Evolutionary conservation across 2,329 filamentous ascomycete genomes (phyloP).

Genomic region (Aspergillus hiratsukae): DNA sequence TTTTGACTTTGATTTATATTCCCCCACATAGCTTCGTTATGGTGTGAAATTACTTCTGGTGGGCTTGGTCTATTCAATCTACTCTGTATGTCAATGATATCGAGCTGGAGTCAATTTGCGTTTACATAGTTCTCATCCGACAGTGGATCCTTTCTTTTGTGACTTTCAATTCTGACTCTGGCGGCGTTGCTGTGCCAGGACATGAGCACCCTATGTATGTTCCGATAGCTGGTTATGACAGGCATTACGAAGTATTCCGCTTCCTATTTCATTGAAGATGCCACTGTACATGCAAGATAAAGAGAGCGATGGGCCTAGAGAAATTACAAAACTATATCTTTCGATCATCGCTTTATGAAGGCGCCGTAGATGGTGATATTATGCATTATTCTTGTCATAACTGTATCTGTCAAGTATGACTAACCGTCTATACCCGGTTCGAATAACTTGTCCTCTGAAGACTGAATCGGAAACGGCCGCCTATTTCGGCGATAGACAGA

Average conservation of each 20-base stretch:
- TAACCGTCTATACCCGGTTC: constrained; percentile 35
- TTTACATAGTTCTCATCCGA: not conserved
- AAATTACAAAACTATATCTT: not conserved
- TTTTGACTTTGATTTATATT: not conserved
- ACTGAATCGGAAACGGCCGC: constrained; percentile 18
- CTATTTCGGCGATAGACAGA: constrained; percentile 19
- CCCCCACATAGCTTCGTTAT: not conserved
- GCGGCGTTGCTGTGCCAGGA: not conserved
- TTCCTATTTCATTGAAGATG: not conserved
- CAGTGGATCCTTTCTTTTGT: not conserved
- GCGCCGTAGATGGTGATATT: not conserved
- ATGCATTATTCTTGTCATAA: constrained; percentile 14
- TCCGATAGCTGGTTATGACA: not conserved
- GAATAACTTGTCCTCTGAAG: constrained; percentile 27
- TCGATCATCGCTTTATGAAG: not conserved
- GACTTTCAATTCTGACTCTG: not conserved
- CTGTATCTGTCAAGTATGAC: constrained; percentile 16
- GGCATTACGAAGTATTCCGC: not conserved
- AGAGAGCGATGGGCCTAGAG: not conserved
- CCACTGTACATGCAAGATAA: not conserved
- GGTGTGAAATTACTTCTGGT: not conserved
- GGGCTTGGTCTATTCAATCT: not conserved
- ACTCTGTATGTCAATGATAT: not conserved
- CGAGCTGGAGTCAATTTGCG: not conserved
- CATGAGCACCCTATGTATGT: not conserved